Percentiles rank a stretch among this genome's conserved stretches.
phyloP scores from a whole-genome alignment of 805 yeast genomes.

The Clavispora vitiphila region DNA sequence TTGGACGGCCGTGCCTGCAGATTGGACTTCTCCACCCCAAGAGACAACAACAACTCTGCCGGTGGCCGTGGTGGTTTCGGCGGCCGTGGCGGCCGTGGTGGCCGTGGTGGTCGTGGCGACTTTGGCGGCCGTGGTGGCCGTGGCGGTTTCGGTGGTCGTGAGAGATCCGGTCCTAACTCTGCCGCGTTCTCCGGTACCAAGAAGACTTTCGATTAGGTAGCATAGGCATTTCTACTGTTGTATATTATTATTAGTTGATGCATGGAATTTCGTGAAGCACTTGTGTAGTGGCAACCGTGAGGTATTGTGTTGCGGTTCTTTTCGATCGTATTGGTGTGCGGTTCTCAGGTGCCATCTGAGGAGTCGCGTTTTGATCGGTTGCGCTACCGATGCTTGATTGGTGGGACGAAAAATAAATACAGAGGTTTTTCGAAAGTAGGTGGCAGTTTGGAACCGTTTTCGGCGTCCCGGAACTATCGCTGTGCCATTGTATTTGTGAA shows the following conservation, averaged over 20 bases:
- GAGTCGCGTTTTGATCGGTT: no score
- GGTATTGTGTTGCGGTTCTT: no score
- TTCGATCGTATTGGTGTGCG: no score
- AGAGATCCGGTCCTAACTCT: slow-evolving; percentile 52
- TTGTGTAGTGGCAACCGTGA: no score
- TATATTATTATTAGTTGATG: slow-evolving; percentile 3
- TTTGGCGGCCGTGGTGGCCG: slow-evolving; percentile 18
- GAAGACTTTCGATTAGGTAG: slow-evolving; percentile 67
- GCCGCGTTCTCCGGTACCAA: slow-evolving; percentile 79
- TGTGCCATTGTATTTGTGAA: no score
- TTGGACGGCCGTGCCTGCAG: slow-evolving; percentile 91
- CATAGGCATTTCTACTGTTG: slow-evolving; percentile 1
- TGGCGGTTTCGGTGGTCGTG: slow-evolving; percentile 28
- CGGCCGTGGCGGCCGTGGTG: slow-evolving; percentile 23
- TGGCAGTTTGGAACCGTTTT: no score
- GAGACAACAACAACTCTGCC: slow-evolving; percentile 40
- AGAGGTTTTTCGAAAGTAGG: no score
- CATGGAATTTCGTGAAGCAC: slow-evolving; percentile 1
- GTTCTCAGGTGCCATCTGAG: no score
- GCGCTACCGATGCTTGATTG: no score
- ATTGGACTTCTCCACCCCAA: slow-evolving; percentile 92
- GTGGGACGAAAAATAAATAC: no score
- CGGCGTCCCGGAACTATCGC: no score
- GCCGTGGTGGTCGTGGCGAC: slow-evolving; percentile 17
- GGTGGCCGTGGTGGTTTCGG: slow-evolving; percentile 38